Conservation (phyloP, 208 protist genomes). For the Acanthamoeba royreba region DNA sequence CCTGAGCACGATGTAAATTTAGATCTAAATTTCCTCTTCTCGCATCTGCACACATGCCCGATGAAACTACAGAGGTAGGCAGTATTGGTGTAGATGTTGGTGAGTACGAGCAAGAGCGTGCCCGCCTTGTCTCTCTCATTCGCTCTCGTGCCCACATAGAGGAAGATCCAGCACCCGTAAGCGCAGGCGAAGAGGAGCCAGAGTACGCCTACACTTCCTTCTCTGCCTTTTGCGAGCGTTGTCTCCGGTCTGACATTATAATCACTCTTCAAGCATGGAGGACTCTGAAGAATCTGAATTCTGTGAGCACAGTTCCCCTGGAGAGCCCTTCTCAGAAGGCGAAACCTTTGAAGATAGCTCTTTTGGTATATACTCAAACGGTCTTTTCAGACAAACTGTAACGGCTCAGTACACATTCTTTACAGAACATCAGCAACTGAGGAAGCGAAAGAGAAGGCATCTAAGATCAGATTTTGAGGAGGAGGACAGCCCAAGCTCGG, state of each 20-base stretch:
- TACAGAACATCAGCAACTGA: too few species aligned
- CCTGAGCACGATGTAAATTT: too few species aligned
- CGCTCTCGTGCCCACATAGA: neutral
- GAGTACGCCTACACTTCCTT: neutral
- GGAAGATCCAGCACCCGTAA: neutral
- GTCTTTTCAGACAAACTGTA: too few species aligned
- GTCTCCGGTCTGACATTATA: neutral
- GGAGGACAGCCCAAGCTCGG: neutral
- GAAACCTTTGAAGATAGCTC: neutral
- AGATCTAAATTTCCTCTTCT: too few species aligned
- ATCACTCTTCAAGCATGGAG: neutral
- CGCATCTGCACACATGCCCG: too few species aligned
- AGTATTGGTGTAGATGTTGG: slow-evolving; percentile 8
- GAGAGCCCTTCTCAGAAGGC: neutral
- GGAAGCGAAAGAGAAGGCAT: neutral
- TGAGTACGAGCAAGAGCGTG: slow-evolving; percentile 31
- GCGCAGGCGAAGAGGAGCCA: neutral
- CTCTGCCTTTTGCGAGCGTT: too few species aligned
- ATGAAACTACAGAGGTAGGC: neutral
- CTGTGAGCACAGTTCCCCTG: neutral
- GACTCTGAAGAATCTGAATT: slow-evolving; percentile 33
- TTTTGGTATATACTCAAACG: neutral
- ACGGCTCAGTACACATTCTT: too few species aligned
- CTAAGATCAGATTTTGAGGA: neutral
- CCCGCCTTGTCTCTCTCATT: neutral